These are phyloP conservation scores for Talaromyces liani DNA, from an alignment of 495 filamentous ascomycete genomes.

Conservation along the genomic window DNA sequence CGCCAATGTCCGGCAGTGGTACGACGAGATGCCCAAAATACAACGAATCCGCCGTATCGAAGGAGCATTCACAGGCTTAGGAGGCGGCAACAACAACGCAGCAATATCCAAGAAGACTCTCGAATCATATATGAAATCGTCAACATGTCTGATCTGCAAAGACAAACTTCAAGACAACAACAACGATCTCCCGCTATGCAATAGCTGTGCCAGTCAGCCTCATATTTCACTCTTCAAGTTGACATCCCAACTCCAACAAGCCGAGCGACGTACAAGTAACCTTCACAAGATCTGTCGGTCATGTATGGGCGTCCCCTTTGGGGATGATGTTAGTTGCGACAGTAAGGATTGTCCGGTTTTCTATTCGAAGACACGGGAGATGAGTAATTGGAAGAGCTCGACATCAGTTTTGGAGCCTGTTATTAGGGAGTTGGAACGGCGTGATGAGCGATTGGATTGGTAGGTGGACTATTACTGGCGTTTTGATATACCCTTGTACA, in stretches of 20 bases:
- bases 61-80: slow-evolving; percentile 13
- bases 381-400: slow-evolving; percentile 50
- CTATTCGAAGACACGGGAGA: slow-evolving; percentile 73
- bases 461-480: slow-evolving; percentile 14
- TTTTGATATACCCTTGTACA: background rate
- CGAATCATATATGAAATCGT: slow-evolving; percentile 79
- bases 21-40: slow-evolving; percentile 92
- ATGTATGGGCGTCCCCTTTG: slow-evolving; percentile 64
- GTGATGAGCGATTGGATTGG: slow-evolving; percentile 37
- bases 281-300: slow-evolving; percentile 73
- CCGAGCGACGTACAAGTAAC: slow-evolving; percentile 57
- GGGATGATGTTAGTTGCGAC: slow-evolving; percentile 76
- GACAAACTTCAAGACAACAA: slow-evolving; percentile 49
- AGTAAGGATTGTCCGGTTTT: slow-evolving; percentile 90
- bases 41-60: slow-evolving; percentile 61
- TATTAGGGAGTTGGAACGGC: slow-evolving; percentile 46
- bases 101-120: slow-evolving; percentile 54
- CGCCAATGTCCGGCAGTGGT: slow-evolving; percentile 87
- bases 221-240: slow-evolving; percentile 55
- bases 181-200: slow-evolving; percentile 50
- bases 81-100: slow-evolving; percentile 11
- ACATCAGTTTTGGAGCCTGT: slow-evolving; percentile 49
- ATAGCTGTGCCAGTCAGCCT: slow-evolving; percentile 47
- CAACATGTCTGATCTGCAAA: slow-evolving; percentile 71
- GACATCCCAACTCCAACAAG: slow-evolving; percentile 47